Conservation (phyloP, 2,329 filamentous ascomycete genomes). For the Apiospora aurea region DNA sequence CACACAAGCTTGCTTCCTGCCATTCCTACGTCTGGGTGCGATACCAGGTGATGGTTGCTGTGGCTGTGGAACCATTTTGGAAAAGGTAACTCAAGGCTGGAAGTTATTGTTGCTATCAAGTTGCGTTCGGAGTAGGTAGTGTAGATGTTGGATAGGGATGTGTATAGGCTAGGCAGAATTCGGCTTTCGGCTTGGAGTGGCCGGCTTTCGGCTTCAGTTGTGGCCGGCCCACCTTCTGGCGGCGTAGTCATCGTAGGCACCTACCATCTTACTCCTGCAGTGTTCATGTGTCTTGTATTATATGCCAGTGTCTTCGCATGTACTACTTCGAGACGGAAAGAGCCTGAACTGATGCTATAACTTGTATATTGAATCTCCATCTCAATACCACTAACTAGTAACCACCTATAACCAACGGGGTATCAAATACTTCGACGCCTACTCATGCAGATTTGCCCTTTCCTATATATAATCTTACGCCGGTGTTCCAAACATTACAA, state of each 20-base stretch:
- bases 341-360: neutral
- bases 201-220: conserved; percentile 8
- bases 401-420: conserved; percentile 5
- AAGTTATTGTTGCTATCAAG: neutral
- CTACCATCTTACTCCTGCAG: neutral
- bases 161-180: neutral
- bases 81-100: neutral
- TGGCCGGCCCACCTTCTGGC: neutral
- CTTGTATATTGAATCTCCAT: neutral
- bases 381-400: neutral
- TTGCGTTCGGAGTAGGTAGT: neutral
- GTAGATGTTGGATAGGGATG: neutral
- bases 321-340: neutral
- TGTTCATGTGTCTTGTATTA: neutral
- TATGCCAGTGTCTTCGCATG: neutral
- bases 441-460: neutral
- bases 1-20: conserved; percentile 27
- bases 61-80: neutral
- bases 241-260: neutral
- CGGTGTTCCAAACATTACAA: neutral
- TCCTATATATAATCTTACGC: conserved; percentile 6
- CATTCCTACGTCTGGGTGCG: conserved; percentile 24
- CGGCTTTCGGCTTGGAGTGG: conserved; percentile 8
- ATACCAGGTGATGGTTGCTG: neutral
- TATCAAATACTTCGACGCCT: conserved; percentile 15